phyloP scores from a whole-genome alignment of 116 monocot genomes.

The Posidonia oceanica region DNA sequence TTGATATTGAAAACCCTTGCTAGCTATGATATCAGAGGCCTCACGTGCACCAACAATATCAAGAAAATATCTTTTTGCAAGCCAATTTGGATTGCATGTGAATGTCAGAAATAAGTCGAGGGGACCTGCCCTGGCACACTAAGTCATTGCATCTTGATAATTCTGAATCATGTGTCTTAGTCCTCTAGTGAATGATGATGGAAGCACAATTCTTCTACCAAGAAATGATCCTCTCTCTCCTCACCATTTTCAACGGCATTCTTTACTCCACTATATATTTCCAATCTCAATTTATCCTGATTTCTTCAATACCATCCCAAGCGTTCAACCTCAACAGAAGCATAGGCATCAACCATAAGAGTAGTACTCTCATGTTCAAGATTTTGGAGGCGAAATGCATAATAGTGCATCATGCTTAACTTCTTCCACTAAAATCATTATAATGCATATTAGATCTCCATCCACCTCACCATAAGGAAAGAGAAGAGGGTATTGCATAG shows the following conservation, averaged over 20 bases:
- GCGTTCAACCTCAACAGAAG: not conserved
- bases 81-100: not conserved
- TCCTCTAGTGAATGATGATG: not conserved
- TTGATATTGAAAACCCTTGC: not conserved
- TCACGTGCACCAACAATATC: not conserved
- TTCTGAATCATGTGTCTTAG: too few species aligned
- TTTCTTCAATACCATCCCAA: not conserved
- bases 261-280: not conserved
- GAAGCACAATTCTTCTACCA: not conserved
- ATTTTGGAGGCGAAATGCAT: not conserved
- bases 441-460: not conserved
- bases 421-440: not conserved
- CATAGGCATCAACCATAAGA: not conserved
- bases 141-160: not conserved
- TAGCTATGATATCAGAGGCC: not conserved
- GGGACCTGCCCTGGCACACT: not conserved
- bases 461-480: not conserved
- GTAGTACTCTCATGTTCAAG: not conserved
- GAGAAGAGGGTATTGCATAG: not conserved
- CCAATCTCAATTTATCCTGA: not conserved
- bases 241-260: not conserved
- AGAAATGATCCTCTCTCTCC: not conserved
- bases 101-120: not conserved
- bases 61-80: not conserved
- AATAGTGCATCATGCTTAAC: not conserved